Percentiles rank a stretch among this genome's conserved stretches.
phyloP scores from a whole-genome alignment of 148 eudicot species.

The Vaccinium corymbosum region DNA sequence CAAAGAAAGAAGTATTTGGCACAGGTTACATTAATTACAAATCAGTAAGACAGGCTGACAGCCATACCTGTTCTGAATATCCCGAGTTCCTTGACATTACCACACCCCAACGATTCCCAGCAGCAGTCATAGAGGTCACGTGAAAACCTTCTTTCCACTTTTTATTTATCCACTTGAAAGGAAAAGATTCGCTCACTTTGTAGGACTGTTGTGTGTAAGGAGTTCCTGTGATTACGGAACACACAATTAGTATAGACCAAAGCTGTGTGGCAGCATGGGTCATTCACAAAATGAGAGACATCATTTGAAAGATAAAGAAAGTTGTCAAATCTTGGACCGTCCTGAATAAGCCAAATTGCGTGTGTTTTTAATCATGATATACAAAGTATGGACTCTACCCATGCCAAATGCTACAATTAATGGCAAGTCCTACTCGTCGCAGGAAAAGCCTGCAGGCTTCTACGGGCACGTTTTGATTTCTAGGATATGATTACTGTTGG shows the following conservation, averaged over 20 bases:
- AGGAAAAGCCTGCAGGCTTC: not conserved
- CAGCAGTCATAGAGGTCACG: conserved; percentile 92
- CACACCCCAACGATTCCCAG: conserved; percentile 93
- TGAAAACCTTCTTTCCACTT: conserved; percentile 94
- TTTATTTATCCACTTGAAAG: conserved; percentile 92
- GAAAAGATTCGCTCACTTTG: conserved; percentile 88
- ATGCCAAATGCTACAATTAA: not conserved
- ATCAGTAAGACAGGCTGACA: conserved; percentile 48
- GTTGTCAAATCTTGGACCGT: not conserved
- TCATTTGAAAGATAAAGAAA: not conserved
- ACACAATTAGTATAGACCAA: conserved; percentile 1
- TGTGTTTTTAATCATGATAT: not conserved
- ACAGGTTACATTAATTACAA: not conserved
- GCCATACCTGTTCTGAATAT: conserved; percentile 71
- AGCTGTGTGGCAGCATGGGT: too few species aligned
- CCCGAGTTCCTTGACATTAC: conserved; percentile 91
- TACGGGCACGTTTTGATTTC: not conserved
- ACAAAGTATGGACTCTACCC: not conserved
- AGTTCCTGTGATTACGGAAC: conserved; percentile 47
- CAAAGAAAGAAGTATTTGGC: not conserved
- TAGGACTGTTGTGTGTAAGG: conserved; percentile 82
- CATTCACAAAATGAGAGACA: not conserved
- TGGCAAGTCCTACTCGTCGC: not conserved
- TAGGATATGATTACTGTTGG: not conserved
- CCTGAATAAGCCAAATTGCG: not conserved